These are phyloP conservation scores for Lavandula angustifolia DNA, from an alignment of 257 asterid genomes.

Conservation along the genomic window DNA sequence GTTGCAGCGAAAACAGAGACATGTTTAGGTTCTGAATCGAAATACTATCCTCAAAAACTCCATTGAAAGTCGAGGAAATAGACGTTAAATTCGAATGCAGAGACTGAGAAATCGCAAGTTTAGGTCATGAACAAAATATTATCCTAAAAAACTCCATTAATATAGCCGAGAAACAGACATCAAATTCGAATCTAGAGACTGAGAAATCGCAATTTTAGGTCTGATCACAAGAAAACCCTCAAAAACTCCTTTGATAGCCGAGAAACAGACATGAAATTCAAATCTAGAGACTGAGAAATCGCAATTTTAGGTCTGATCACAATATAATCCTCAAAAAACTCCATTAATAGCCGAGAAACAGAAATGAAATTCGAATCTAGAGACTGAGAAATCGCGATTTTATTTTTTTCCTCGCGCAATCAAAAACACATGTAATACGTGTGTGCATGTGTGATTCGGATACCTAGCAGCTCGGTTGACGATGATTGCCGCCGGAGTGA, in stretches of 20 bases:
- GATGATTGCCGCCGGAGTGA: background rate
- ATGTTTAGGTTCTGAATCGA: constrained; percentile 8
- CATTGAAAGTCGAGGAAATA: no score
- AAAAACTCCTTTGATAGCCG: background rate
- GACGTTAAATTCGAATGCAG: no score
- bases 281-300: no score
- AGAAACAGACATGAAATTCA: no score
- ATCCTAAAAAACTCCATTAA: no score
- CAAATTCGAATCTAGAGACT: no score
- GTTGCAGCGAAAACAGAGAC: constrained; percentile 27
- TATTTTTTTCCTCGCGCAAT: background rate
- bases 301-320: background rate
- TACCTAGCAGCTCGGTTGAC: constrained; percentile 34
- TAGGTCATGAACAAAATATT: background rate
- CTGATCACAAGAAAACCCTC: constrained; percentile 30
- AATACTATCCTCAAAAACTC: no score
- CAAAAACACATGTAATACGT: constrained; percentile 2
- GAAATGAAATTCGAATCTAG: constrained; percentile 4
- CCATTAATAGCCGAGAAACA: background rate
- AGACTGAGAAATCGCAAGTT: no score
- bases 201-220: no score
- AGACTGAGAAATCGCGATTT: no score
- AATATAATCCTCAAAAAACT: constrained; percentile 19
- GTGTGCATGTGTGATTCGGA: constrained; percentile 30
- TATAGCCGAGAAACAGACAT: background rate